Evolutionary conservation across 176 grass and related monocot genomes (phyloP).

Genomic region (Juncus inflexus): DNA sequence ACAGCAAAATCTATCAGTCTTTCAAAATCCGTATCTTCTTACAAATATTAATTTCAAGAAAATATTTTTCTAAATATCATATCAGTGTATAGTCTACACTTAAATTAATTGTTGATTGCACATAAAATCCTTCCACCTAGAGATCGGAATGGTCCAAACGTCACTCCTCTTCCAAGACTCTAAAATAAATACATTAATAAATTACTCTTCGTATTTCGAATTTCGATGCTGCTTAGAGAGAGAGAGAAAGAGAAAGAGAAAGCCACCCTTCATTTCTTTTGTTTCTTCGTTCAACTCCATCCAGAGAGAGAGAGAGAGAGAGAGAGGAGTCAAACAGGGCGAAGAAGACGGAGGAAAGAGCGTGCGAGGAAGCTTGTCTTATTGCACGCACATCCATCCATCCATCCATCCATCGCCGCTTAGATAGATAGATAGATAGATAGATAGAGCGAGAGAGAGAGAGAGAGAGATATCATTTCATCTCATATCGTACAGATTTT

Average conservation of each 20-base stretch:
- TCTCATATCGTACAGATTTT: too few species aligned
- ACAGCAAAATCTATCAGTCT: too few species aligned
- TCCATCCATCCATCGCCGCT: not conserved
- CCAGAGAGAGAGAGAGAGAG: not conserved
- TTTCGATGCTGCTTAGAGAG: slow-evolving; percentile 20
- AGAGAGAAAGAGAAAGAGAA: slow-evolving; percentile 24
- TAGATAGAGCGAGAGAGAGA: not conserved
- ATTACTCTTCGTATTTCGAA: slow-evolving; percentile 29
- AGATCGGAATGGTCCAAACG: slow-evolving; percentile 83
- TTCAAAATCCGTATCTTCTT: too few species aligned
- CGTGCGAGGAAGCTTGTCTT: slow-evolving; percentile 11
- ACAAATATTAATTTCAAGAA: too few species aligned
- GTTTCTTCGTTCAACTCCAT: slow-evolving; percentile 19
- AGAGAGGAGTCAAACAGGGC: slow-evolving; percentile 26
- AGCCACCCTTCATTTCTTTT: slow-evolving; percentile 23
- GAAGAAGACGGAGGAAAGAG: slow-evolving; percentile 19
- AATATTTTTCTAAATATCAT: too few species aligned
- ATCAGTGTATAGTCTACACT: too few species aligned
- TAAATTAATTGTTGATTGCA: too few species aligned
- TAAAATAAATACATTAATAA: slow-evolving; percentile 34
- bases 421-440: not conserved
- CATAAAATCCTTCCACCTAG: not conserved
- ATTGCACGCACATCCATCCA: slow-evolving; percentile 1
- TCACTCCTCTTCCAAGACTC: slow-evolving; percentile 55
- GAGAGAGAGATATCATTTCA: slow-evolving; percentile 2